phyloP scores from a whole-genome alignment of 1,284 basidiomycete species.

The Phellinidium pouzarii region DNA sequence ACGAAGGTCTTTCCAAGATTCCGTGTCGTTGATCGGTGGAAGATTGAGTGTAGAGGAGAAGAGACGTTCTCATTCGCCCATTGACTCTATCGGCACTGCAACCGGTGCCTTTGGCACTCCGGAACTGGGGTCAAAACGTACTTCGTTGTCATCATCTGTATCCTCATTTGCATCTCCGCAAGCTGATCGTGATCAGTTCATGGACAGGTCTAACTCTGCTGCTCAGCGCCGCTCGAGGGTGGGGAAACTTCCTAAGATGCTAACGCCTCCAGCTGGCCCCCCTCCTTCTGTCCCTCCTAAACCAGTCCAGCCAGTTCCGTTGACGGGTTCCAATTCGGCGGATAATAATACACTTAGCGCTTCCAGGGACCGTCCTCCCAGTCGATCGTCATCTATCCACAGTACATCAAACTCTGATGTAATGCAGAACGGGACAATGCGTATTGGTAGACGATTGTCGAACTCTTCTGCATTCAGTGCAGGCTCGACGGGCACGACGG shows the following conservation, averaged over 20 bases:
- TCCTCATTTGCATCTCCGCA: conserved; percentile 42
- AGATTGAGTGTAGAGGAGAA: conserved; percentile 16
- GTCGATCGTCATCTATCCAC: conserved; percentile 39
- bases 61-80: conserved; percentile 9
- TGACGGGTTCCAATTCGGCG: conserved; percentile 20
- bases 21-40: conserved; percentile 8
- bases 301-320: conserved; percentile 17
- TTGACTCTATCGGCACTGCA: conserved; percentile 16
- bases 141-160: conserved; percentile 43
- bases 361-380: conserved; percentile 33
- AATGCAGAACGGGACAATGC: conserved; percentile 17
- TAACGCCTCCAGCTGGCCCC: conserved; percentile 19
- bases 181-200: conserved; percentile 30
- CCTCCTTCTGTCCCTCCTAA: conserved; percentile 17
- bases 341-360: conserved; percentile 28
- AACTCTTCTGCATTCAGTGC: conserved; percentile 33
- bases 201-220: conserved; percentile 34
- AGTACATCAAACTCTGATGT: conserved; percentile 24
- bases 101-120: conserved; percentile 32
- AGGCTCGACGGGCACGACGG: conserved; percentile 41
- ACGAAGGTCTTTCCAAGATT: conserved; percentile 14
- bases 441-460: conserved; percentile 13
- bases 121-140: conserved; percentile 35
- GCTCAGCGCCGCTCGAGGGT: conserved; percentile 43
- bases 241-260: conserved; percentile 20